These are phyloP conservation scores for Brassica juncea DNA, from an alignment of 345 rosid genomes.

Conservation along the genomic window DNA sequence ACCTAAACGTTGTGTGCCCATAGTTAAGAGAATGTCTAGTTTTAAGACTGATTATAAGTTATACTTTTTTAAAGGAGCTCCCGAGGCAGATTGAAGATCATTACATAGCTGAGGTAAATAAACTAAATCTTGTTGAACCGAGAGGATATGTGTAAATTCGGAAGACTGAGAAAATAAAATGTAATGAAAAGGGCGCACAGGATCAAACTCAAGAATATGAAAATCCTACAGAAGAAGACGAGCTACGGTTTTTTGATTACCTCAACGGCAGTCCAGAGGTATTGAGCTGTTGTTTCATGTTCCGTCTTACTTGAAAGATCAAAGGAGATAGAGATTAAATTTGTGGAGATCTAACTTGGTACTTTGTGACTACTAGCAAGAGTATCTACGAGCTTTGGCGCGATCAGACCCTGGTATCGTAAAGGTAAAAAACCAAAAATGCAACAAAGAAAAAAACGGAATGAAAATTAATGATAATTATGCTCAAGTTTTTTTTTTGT, in stretches of 20 bases:
- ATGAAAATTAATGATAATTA: not conserved
- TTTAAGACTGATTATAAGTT: not conserved
- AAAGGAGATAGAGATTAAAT: not conserved
- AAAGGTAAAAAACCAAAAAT: conserved; percentile 37
- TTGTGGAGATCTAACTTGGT: not conserved
- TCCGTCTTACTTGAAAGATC: not conserved
- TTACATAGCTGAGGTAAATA: not conserved
- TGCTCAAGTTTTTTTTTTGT: not conserved
- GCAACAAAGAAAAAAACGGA: not conserved
- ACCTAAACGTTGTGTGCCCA: not conserved
- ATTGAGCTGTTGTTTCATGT: not conserved
- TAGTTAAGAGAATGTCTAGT: not conserved
- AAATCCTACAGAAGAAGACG: not conserved
- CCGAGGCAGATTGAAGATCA: not conserved
- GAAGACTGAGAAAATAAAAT: not conserved
- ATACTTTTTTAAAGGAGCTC: not conserved
- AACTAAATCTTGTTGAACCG: not conserved
- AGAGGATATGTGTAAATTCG: not conserved
- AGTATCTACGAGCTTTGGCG: not conserved
- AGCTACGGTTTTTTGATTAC: no score
- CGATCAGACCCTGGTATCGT: not conserved
- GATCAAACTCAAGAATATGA: not conserved
- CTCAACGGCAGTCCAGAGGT: not conserved
- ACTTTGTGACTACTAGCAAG: not conserved
- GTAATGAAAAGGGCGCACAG: not conserved